Conservation (phyloP, 805 yeast genomes). For the Ogataea henricii region DNA sequence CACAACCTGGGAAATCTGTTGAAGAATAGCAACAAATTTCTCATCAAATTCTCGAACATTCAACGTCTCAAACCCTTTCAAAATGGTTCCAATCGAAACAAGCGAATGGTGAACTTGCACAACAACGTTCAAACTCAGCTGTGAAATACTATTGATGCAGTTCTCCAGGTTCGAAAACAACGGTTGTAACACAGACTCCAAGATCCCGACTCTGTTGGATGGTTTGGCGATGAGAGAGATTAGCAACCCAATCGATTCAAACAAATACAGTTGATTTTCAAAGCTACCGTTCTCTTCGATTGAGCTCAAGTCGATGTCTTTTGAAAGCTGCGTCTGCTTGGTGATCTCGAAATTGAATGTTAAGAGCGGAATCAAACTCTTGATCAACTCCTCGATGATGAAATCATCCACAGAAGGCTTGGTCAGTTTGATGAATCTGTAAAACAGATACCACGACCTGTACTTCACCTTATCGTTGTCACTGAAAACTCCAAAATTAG, state of each 20-base stretch:
- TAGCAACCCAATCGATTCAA: slow-evolving; percentile 83
- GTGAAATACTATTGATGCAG: slow-evolving; percentile 48
- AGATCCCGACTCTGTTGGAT: slow-evolving; percentile 44
- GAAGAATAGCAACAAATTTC: slow-evolving; percentile 33
- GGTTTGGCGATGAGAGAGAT: slow-evolving; percentile 55
- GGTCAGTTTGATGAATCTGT: slow-evolving; percentile 76
- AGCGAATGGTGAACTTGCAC: slow-evolving; percentile 84
- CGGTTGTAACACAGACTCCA: slow-evolving; percentile 73
- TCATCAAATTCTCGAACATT: slow-evolving; percentile 33
- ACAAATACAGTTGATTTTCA: slow-evolving; percentile 77
- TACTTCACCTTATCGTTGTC: slow-evolving; percentile 69
- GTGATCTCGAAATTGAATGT: slow-evolving; percentile 57
- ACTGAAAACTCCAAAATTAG: slow-evolving; percentile 81
- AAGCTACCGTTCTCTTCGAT: slow-evolving; percentile 64
- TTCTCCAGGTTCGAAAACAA: slow-evolving; percentile 69
- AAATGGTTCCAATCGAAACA: slow-evolving; percentile 87
- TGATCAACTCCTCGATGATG: slow-evolving; percentile 57
- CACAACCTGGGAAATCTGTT: slow-evolving; percentile 68
- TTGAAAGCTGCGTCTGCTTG: slow-evolving; percentile 24
- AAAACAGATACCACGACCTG: slow-evolving; percentile 89
- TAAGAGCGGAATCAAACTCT: slow-evolving; percentile 62
- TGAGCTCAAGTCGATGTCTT: slow-evolving; percentile 36
- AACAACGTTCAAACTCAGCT: slow-evolving; percentile 45
- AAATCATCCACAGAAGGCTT: slow-evolving; percentile 60
- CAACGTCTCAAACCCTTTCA: slow-evolving; percentile 72